phyloP scores from a whole-genome alignment of 2,329 filamentous ascomycete species.

The Tothia fuscella region DNA sequence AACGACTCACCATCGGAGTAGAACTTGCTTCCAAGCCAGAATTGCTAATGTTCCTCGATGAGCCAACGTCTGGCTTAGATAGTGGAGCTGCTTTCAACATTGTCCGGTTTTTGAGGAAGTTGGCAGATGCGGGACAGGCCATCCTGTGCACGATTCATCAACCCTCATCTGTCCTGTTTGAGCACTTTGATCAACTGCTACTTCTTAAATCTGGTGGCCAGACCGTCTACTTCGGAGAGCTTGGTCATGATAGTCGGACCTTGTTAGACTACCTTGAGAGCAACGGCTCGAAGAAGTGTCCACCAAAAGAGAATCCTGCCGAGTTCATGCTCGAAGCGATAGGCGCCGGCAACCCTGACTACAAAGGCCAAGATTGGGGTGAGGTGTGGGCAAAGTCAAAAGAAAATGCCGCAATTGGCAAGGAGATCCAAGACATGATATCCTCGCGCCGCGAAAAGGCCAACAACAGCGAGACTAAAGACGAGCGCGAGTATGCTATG shows the following conservation, averaged over 20 bases:
- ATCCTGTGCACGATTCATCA: constrained; percentile 61
- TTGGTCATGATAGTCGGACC: constrained; percentile 30
- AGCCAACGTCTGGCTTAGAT: constrained; percentile 51
- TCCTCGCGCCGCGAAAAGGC: constrained; percentile 22
- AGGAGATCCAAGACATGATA: constrained; percentile 31
- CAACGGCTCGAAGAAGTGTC: constrained; percentile 42
- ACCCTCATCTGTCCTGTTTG: constrained; percentile 54
- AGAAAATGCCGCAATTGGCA: constrained; percentile 25
- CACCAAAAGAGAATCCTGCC: constrained; percentile 40
- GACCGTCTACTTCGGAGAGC: constrained; percentile 54
- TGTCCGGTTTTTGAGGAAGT: constrained; percentile 52
- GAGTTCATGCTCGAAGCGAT: constrained; percentile 40
- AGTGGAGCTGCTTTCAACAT: constrained; percentile 56
- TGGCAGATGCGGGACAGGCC: constrained; percentile 54
- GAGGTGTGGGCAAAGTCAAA: constrained; percentile 32
- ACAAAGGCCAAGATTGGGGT: constrained; percentile 34
- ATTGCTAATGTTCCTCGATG: constrained; percentile 53
- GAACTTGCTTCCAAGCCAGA: constrained; percentile 47
- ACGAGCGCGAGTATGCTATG: constrained; percentile 34
- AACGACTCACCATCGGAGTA: constrained; percentile 42
- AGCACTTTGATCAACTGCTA: constrained; percentile 54
- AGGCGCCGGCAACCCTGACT: constrained; percentile 29
- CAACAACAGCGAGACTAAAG: constrained; percentile 23
- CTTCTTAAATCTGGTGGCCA: constrained; percentile 53
- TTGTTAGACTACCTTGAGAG: constrained; percentile 38